Percentiles rank a stretch among this genome's conserved stretches.
Evolutionary conservation across 2,329 filamentous ascomycete genomes (phyloP).

Genomic region (Fonsecaea monophora): DNA sequence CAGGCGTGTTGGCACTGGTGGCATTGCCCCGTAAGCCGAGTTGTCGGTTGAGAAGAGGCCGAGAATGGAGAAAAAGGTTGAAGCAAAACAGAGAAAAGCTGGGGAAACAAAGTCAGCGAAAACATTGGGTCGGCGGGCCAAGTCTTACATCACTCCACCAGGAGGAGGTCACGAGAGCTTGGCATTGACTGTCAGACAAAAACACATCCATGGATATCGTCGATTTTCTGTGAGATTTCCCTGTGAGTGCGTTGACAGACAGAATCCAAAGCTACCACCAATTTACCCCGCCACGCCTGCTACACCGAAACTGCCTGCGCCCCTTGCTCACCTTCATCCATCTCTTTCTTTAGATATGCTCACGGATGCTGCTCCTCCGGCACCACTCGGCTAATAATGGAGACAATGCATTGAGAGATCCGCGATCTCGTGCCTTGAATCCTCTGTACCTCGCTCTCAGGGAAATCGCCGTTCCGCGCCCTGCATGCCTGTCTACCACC

Average conservation of each 20-base stretch:
- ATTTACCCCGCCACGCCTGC: not conserved
- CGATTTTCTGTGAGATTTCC: not conserved
- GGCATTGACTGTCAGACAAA: not conserved
- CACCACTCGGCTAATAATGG: not conserved
- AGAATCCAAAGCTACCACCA: not conserved
- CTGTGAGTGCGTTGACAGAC: not conserved
- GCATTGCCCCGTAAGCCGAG: slow-evolving; percentile 21
- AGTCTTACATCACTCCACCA: slow-evolving; percentile 1
- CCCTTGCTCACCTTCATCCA: not conserved
- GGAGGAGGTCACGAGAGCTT: not conserved
- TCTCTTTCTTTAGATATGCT: not conserved
- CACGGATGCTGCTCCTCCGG: not conserved
- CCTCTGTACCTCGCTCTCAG: not conserved
- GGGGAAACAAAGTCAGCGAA: slow-evolving; percentile 25
- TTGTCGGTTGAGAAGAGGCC: slow-evolving; percentile 26
- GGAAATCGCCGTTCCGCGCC: not conserved
- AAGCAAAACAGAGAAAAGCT: slow-evolving; percentile 24
- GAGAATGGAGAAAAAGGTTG: slow-evolving; percentile 24
- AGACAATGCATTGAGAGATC: not conserved
- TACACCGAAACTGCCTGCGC: not conserved
- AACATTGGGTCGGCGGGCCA: not conserved
- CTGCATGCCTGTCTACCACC: not conserved
- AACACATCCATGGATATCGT: not conserved
- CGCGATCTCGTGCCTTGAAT: not conserved
- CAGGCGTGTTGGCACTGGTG: not conserved